Evolutionary conservation across 2,329 filamentous ascomycete genomes (phyloP).

Genomic region (Trichoderma sp.): DNA sequence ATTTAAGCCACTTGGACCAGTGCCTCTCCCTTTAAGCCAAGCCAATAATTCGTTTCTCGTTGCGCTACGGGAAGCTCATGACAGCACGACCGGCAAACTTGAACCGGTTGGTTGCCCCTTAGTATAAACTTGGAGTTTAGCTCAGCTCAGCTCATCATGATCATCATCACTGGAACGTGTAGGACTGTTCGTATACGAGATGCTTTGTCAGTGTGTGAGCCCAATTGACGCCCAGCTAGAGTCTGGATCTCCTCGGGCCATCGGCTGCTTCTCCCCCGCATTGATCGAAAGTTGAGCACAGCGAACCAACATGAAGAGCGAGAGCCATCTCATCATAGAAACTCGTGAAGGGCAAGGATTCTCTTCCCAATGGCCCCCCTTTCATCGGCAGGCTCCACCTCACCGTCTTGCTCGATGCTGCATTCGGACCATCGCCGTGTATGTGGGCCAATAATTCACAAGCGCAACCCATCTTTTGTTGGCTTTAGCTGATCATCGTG

Average conservation of each 20-base stretch:
- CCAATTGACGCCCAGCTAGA: not conserved
- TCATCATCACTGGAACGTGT: not conserved
- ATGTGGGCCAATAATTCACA: slow-evolving; percentile 6
- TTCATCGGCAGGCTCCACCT: not conserved
- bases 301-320: not conserved
- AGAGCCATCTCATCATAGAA: not conserved
- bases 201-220: not conserved
- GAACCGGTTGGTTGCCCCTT: not conserved
- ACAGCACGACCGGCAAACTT: not conserved
- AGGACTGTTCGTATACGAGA: not conserved
- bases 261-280: slow-evolving; percentile 10
- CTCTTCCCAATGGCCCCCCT: not conserved
- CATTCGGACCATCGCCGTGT: slow-evolving; percentile 20
- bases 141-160: not conserved
- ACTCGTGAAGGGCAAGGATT: slow-evolving; percentile 7
- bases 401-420: slow-evolving; percentile 10
- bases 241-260: not conserved
- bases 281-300: not conserved
- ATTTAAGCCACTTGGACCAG: not conserved
- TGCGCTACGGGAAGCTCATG: not conserved
- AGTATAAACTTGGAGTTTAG: not conserved
- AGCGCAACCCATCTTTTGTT: not conserved
- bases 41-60: not conserved
- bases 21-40: not conserved
- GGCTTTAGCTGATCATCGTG: slow-evolving; percentile 4